Evolutionary conservation across 352 stramenopile genomes (phyloP), one percentile per base, ranked within the genome.

Genomic region (Aphanomyces invadans): DNA sequence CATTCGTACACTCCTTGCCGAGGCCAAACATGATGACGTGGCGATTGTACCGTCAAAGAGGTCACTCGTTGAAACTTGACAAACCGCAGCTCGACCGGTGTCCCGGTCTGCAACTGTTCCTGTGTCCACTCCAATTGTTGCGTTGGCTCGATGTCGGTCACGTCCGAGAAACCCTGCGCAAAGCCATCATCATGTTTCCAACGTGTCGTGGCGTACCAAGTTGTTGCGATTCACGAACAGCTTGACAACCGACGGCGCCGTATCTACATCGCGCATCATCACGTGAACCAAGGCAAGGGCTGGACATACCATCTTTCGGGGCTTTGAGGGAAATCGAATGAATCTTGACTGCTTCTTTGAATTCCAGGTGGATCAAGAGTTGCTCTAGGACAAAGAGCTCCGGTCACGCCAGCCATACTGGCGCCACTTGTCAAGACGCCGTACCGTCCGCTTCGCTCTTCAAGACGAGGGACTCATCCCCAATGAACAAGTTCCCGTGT

Each of bases 11-110:
- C 9, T 39, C 4, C 26, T 17, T 19, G 31, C 38, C 4, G 26
- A 59, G 29, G 33, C 26, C 26, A 3, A 2, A 33, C 4, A 19
- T 42, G 10, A 62, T 19, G 19, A 52, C 39, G 31, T 45, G 25
- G 19, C 10, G 17, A 21, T n/a, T 67, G 23, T 36, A 86, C 70
- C 26, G 83, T 88, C 70, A 92, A 73, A 54, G 74, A 83, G 69
- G 81, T 86, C 49, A 90, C 80, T 39, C 80, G 77, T 71, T 89
- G 81, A 71, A 92, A 92, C 71, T 90, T 92, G 65, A 92, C 83
- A 62, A 87, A 89, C 53, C 81, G 81, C 54, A 91, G 69, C 59
- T 91, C 82, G 12, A 92, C 73, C 31, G 88, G 79, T 23, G 78
- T 80, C 53, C 77, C 79, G 0, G 80, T 71, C 10, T 77, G 49